Conservation (phyloP, 2,329 filamentous ascomycete species). For the Penicillium verrucosum region DNA sequence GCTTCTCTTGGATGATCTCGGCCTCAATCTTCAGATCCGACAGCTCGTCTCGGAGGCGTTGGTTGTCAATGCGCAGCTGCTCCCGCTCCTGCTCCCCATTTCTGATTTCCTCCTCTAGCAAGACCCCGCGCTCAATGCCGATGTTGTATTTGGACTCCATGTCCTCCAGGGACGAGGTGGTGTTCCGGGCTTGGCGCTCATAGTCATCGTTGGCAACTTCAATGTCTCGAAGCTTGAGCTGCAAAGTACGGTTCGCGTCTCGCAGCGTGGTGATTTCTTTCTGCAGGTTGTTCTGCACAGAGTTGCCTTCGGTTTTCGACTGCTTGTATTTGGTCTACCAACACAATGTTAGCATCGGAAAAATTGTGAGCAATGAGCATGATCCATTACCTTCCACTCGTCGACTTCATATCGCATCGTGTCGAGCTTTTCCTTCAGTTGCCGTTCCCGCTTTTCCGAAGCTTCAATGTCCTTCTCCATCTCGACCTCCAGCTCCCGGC, state of each 20-base stretch:
- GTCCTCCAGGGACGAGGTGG: constrained; percentile 91
- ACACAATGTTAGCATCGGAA: constrained; percentile 6
- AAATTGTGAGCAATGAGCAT: neutral
- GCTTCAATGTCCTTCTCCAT: constrained; percentile 94
- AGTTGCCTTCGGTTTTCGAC: constrained; percentile 80
- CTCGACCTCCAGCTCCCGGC: constrained; percentile 89
- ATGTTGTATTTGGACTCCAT: constrained; percentile 96
- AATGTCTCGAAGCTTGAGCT: constrained; percentile 83
- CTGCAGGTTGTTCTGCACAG: constrained; percentile 79
- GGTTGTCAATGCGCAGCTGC: constrained; percentile 79
- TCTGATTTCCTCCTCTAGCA: constrained; percentile 94
- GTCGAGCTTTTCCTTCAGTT: constrained; percentile 83
- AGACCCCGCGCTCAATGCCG: constrained; percentile 82
- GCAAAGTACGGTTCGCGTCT: constrained; percentile 75
- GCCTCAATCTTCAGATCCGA: constrained; percentile 91
- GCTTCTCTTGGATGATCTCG: constrained; percentile 90
- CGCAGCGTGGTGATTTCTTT: constrained; percentile 93
- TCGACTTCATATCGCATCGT: constrained; percentile 82
- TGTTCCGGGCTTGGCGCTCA: constrained; percentile 92
- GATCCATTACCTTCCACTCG: constrained; percentile 81
- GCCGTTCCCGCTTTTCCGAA: constrained; percentile 86
- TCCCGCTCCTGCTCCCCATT: constrained; percentile 90
- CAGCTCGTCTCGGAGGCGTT: constrained; percentile 84
- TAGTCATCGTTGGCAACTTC: constrained; percentile 99
- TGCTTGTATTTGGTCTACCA: constrained; percentile 89